phyloP scores from a whole-genome alignment of 1,284 basidiomycete species.

The Cerrena zonata region DNA sequence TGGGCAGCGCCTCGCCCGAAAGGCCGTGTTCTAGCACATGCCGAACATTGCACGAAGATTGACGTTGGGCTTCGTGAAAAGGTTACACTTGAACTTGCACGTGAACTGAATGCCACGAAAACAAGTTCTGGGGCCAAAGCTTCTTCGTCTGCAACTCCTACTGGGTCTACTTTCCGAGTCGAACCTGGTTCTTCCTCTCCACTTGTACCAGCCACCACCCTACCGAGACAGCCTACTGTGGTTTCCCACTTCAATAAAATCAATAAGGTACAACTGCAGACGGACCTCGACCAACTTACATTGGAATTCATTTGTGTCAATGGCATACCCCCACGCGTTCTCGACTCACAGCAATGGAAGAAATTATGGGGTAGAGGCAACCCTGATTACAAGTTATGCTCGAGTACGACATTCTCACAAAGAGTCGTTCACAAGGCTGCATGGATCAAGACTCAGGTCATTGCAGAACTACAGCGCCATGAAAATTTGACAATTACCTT shows the following conservation, averaged over 20 bases:
- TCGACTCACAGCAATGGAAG: neutral
- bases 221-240: neutral
- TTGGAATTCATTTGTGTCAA: neutral
- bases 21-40: constrained; percentile 1
- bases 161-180: neutral
- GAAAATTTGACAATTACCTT: constrained; percentile 26
- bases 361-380: neutral
- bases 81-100: neutral
- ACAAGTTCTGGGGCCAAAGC: too few relatives aligned
- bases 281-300: neutral
- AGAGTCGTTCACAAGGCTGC: neutral
- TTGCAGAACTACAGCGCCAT: constrained; percentile 11
- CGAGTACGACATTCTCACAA: neutral
- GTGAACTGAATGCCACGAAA: too few relatives aligned
- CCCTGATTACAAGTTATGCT: neutral
- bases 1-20: neutral
- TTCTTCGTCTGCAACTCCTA: neutral
- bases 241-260: neutral
- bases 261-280: neutral
- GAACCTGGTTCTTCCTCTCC: neutral
- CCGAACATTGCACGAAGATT: constrained; percentile 1
- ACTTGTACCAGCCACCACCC: neutral
- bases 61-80: neutral
- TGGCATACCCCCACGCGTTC: neutral
- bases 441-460: neutral